Evolutionary conservation across 345 rosid genomes (phyloP).

Genomic region (Rhodamnia argentea): DNA sequence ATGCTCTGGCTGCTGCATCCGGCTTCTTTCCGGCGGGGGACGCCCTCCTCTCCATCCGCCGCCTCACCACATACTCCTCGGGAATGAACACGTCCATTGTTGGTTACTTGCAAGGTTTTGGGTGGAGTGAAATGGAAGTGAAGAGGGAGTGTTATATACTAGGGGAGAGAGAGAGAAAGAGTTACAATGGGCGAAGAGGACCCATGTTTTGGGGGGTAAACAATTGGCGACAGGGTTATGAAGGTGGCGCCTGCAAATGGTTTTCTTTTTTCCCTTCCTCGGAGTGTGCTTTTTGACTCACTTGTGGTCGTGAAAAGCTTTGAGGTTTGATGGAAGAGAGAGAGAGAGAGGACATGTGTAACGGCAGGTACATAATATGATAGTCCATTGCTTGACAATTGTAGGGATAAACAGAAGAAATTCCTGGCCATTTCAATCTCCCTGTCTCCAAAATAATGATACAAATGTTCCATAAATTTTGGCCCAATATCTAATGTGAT

Average conservation of each 20-base stretch:
- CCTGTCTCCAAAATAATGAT: neutral
- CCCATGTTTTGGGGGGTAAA: neutral
- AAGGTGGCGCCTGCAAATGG: neutral
- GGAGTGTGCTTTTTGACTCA: neutral
- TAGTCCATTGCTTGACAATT: neutral
- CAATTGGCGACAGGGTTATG: neutral
- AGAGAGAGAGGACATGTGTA: neutral
- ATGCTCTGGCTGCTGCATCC: neutral
- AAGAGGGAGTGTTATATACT: neutral
- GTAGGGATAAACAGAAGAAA: neutral
- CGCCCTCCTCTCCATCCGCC: slow-evolving; percentile 43
- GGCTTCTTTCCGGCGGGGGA: slow-evolving; percentile 16
- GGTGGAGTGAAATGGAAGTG: neutral
- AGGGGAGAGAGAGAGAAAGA: neutral
- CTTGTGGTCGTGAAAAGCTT: neutral
- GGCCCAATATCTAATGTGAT: too few species aligned
- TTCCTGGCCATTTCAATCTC: neutral
- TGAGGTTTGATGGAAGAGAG: neutral
- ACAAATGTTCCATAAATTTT: too few species aligned
- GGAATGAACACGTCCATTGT: slow-evolving; percentile 60
- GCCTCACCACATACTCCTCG: slow-evolving; percentile 47
- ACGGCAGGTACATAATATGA: neutral
- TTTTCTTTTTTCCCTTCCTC: neutral
- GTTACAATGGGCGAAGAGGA: slow-evolving; percentile 5
- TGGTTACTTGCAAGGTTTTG: neutral